phyloP scores from a whole-genome alignment of 306 rosid genomes.

The Herpetospermum pedunculosum region DNA sequence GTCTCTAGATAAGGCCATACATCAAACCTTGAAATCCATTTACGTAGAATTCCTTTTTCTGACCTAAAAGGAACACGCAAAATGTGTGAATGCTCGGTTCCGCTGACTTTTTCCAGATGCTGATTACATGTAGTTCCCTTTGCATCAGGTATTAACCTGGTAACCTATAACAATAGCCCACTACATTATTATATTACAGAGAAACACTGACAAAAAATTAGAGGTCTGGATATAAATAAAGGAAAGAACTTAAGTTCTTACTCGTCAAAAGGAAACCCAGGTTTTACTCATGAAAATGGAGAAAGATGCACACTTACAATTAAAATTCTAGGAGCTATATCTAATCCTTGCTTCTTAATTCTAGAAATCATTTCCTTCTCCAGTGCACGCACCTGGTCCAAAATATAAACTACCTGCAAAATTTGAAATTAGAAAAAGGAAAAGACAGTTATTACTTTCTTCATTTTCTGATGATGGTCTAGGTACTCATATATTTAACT shows the following conservation, averaged over 20 bases:
- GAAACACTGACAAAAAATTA: not conserved
- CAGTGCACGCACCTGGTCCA: slow-evolving; percentile 96
- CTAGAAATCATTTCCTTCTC: slow-evolving; percentile 84
- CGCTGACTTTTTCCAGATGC: slow-evolving; percentile 74
- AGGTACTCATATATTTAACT: not conserved
- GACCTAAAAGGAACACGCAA: slow-evolving; percentile 91
- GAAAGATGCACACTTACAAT: slow-evolving; percentile 37
- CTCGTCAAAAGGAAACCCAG: not conserved
- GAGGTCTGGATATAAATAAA: not conserved
- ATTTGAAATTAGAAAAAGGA: not conserved
- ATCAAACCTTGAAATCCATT: slow-evolving; percentile 98
- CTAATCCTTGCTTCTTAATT: slow-evolving; percentile 69
- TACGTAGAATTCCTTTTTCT: slow-evolving; percentile 52
- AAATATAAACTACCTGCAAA: slow-evolving; percentile 79
- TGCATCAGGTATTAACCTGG: slow-evolving; percentile 87
- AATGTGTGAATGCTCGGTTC: slow-evolving; percentile 70
- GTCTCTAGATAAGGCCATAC: slow-evolving; percentile 89
- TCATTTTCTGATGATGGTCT: not conserved
- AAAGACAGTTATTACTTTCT: not conserved
- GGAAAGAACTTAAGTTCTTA: not conserved
- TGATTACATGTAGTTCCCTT: slow-evolving; percentile 94
- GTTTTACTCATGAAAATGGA: slow-evolving; percentile 2
- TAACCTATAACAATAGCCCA: slow-evolving; percentile 30
- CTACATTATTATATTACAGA: not conserved
- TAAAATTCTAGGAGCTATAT: slow-evolving; percentile 65